Conservation (phyloP, 768 basidiomycete genomes). For the Rhodocollybia butyracea region DNA sequence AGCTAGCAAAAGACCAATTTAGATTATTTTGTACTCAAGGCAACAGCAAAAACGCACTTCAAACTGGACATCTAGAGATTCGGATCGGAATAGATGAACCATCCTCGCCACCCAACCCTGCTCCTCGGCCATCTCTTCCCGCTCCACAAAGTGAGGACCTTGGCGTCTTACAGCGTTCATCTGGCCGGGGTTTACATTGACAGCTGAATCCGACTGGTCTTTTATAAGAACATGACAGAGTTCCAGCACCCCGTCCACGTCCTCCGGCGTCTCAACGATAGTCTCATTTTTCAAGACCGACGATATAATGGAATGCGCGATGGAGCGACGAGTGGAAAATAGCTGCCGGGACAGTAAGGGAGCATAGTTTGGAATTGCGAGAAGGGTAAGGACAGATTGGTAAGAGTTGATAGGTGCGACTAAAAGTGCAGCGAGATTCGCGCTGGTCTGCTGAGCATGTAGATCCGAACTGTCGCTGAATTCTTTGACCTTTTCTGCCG, state of each 20-base stretch:
- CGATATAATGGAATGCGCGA: constrained; percentile 92
- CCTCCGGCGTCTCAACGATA: constrained; percentile 87
- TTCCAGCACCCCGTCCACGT: constrained; percentile 91
- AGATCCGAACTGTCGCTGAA: constrained; percentile 86
- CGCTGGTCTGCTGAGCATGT: constrained; percentile 80
- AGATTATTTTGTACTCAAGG: neutral
- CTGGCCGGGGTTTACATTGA: constrained; percentile 29
- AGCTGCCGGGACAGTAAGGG: constrained; percentile 83
- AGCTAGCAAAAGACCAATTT: constrained; percentile 44
- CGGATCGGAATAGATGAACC: constrained; percentile 92
- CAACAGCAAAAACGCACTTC: constrained; percentile 48
- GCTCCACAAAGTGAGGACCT: constrained; percentile 56
- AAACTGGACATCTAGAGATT: constrained; percentile 85
- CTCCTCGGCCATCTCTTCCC: constrained; percentile 94
- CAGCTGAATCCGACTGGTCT: constrained; percentile 64
- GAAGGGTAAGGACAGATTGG: constrained; percentile 93
- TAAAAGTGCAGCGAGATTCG: constrained; percentile 88
- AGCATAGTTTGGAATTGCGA: constrained; percentile 89
- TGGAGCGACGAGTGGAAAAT: constrained; percentile 85
- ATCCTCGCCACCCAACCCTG: constrained; percentile 99
- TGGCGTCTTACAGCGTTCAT: constrained; percentile 41
- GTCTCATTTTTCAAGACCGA: constrained; percentile 97
- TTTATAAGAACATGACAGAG: constrained; percentile 90
- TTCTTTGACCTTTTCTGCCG: constrained; percentile 81
- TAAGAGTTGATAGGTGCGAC: constrained; percentile 96